Evolutionary conservation across 768 basidiomycete genomes (phyloP), one percentile per base, ranked within the genome.

Genomic region (Sarcomyxa edulis): DNA sequence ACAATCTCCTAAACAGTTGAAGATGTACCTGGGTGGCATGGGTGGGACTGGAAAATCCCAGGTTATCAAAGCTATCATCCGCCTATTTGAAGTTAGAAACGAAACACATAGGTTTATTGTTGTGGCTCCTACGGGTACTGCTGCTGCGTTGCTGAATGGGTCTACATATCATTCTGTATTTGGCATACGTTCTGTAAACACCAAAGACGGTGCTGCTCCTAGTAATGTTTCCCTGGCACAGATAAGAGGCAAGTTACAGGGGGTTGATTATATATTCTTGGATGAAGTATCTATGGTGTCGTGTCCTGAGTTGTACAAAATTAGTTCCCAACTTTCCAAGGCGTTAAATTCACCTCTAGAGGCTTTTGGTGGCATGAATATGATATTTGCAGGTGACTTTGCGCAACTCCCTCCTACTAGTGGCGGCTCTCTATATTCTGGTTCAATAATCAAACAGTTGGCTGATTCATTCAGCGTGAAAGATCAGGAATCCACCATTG

Each of bases 311-410:
- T 18, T 65, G 30, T 59, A 56, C 36, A 37, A 38, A 8, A 61
- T 63, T 16, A 56, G 56, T 41, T 43, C 46, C 1, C 38, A 52
- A 12, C 28, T 64, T 1, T 37, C 55, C 2, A 39, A 47, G 10
- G 43, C 56, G 3, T 40, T 34, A 12, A 48, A 51, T 24, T 33
- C 43, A 5, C 20, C 38, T 28, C 47, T 57, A 29, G 5, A 29
- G 3, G 47, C 52, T 12, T 61, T 62, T 49, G 65, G 65, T 16
- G 65, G 66, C 1, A 42, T 61, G 6, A 64, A 58, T 1, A 53
- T 71, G 31, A 62, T 71, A n/a, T 56, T 71, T 41, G 65, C 68
- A 10, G 68, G 68, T n/a, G 69, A 71, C 37, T 69, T 71, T 57
- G 66, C 63, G 2, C 68, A 73, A 32, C 43, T 71, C 0, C 64